Conservation (phyloP, 495 filamentous ascomycete species). For the Pyrenopolyporus hunteri region DNA sequence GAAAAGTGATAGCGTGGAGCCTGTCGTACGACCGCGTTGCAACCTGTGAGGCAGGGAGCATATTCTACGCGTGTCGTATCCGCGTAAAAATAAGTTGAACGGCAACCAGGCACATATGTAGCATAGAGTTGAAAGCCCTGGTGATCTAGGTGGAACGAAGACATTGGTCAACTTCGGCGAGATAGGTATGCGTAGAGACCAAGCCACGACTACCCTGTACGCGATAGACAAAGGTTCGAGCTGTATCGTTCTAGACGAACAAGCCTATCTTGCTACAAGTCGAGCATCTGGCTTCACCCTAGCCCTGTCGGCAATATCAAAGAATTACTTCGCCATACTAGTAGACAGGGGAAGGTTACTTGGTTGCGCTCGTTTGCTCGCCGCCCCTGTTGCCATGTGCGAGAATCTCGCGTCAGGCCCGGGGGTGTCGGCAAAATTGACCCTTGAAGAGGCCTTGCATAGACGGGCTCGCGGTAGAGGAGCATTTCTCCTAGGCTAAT, state of each 20-base stretch:
- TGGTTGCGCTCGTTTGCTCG: slow-evolving; percentile 10
- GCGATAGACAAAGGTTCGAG: slow-evolving; percentile 11
- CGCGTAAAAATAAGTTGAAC: slow-evolving; percentile 16
- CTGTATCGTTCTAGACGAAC: no score
- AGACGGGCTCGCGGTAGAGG: slow-evolving; percentile 20
- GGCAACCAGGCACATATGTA: slow-evolving; percentile 24
- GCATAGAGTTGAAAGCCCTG: slow-evolving; percentile 8
- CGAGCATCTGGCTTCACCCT: slow-evolving; percentile 2
- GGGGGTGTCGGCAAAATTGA: slow-evolving; percentile 35
- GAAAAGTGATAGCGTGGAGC: slow-evolving; percentile 27
- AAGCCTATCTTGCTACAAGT: slow-evolving; percentile 14
- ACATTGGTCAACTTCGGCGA: slow-evolving; percentile 5
- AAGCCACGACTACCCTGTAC: slow-evolving; percentile 13
- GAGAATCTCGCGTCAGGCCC: slow-evolving; percentile 24
- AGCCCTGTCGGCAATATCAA: slow-evolving; percentile 6
- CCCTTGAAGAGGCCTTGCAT: slow-evolving; percentile 23
- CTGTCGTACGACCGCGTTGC: slow-evolving; percentile 26
- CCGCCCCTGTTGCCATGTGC: slow-evolving; percentile 37
- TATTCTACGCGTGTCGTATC: slow-evolving; percentile 23
- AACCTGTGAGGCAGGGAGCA: slow-evolving; percentile 3
- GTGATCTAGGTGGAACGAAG: slow-evolving; percentile 25
- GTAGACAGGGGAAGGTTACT: neutral
- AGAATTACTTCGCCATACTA: slow-evolving; percentile 6
- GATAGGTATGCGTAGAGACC: slow-evolving; percentile 3
- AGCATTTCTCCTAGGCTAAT: slow-evolving; percentile 37